phyloP scores from a whole-genome alignment of 192 early-diverging fungal genomes.

The Rhizoclosmatium sp. region DNA sequence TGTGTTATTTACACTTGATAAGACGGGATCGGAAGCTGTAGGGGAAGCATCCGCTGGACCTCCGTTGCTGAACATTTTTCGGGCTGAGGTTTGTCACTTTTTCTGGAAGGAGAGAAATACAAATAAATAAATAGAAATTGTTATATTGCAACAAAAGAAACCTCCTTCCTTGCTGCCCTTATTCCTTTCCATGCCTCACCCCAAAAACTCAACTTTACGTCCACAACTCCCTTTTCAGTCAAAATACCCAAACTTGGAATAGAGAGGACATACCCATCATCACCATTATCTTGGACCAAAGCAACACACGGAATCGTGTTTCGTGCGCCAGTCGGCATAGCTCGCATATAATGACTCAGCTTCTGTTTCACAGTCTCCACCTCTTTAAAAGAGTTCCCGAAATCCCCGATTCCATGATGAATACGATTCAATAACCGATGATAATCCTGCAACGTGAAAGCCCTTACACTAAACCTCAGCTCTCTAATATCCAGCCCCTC shows the following conservation, averaged over 20 bases:
- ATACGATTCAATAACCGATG: constrained; percentile 23
- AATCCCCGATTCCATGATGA: constrained; percentile 28
- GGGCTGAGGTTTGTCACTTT: not conserved
- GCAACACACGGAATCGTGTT: constrained; percentile 35
- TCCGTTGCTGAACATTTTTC: constrained; percentile 3
- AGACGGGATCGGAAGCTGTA: constrained; percentile 21
- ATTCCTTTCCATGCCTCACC: constrained; percentile 28
- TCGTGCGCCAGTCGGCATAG: constrained; percentile 18
- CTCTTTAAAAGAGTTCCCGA: not conserved
- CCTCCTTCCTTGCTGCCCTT: constrained; percentile 10
- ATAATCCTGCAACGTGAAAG: constrained; percentile 22
- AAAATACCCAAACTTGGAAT: constrained; percentile 19
- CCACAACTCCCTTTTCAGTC: constrained; percentile 30
- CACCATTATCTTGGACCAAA: constrained; percentile 31
- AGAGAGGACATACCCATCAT: constrained; percentile 16
- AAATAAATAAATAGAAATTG: not conserved
- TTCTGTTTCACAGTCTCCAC: not conserved
- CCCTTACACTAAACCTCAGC: constrained; percentile 11
- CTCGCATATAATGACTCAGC: constrained; percentile 21
- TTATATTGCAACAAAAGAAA: constrained; percentile 8
- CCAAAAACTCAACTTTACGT: constrained; percentile 19
- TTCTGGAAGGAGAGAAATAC: too few species aligned
- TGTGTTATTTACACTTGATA: constrained; percentile 8
- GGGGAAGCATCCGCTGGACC: not conserved
- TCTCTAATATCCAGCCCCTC: not conserved